These are phyloP conservation scores for Phialophora expanda DNA, from an alignment of 2,329 filamentous ascomycete genomes.

Conservation along the genomic window DNA sequence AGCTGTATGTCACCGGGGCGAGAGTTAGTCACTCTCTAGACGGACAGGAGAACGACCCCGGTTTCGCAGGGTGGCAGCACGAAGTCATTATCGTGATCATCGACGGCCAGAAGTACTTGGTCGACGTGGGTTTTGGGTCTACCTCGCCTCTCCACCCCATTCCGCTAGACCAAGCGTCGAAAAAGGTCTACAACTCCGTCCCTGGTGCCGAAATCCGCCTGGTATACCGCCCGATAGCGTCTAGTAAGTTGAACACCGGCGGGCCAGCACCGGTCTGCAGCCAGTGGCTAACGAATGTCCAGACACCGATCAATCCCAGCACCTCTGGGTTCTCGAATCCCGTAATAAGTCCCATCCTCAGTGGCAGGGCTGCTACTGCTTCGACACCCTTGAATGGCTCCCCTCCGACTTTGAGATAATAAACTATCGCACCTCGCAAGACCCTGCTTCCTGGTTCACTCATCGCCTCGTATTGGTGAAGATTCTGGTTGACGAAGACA, in stretches of 20 bases:
- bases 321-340: conserved; percentile 30
- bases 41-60: conserved; percentile 43
- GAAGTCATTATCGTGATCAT: conserved; percentile 67
- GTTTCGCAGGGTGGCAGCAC: conserved; percentile 60
- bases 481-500: conserved; percentile 60
- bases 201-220: conserved; percentile 64
- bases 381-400: conserved; percentile 68
- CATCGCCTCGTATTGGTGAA: conserved; percentile 59
- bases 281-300: background rate
- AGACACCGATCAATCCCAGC: conserved; percentile 27
- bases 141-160: conserved; percentile 40
- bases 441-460: conserved; percentile 60
- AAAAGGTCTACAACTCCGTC: conserved; percentile 48
- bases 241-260: conserved; percentile 1
- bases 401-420: conserved; percentile 65
- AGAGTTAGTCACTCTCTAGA: conserved; percentile 49
- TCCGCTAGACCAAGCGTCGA: conserved; percentile 39
- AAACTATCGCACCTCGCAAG: conserved; percentile 62
- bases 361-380: conserved; percentile 69
- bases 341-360: conserved; percentile 23
- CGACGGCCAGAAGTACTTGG: conserved; percentile 50
- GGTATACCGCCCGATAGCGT: conserved; percentile 51
- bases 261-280: too few relatives aligned
- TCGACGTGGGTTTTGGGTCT: conserved; percentile 39
- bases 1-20: conserved; percentile 62